Percentiles rank a stretch among this genome's conserved stretches.
Evolutionary conservation across 148 eudicot genomes (phyloP).

Genomic region (Heliosperma pusillum): DNA sequence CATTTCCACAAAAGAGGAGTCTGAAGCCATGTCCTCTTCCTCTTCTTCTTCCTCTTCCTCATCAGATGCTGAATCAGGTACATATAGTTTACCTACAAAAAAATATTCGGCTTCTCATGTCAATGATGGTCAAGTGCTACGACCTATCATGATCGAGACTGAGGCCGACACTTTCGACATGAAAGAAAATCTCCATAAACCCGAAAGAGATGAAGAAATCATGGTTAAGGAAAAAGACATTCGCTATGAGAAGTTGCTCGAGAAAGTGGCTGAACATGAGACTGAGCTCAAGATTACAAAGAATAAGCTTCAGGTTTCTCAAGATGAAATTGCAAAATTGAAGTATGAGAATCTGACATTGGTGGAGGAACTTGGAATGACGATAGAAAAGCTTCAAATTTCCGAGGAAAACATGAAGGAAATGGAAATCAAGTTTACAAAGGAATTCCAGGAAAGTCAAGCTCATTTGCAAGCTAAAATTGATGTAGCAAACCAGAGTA

Average conservation of each 20-base stretch:
- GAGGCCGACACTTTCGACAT: conserved; percentile 19
- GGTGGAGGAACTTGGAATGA: conserved; percentile 41
- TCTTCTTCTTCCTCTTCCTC: conserved; percentile 39
- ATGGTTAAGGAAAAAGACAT: conserved; percentile 26
- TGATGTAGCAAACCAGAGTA: conserved; percentile 32
- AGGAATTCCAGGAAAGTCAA: conserved; percentile 25
- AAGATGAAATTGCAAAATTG: conserved; percentile 52
- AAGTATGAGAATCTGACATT: conserved; percentile 39
- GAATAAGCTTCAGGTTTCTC: conserved; percentile 44
- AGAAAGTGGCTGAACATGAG: conserved; percentile 42
- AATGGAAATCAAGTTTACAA: conserved; percentile 26
- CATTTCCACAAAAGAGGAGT: conserved; percentile 43
- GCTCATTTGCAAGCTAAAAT: conserved; percentile 34
- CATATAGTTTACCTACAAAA: conserved; percentile 33
- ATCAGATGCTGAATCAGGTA: conserved; percentile 73
- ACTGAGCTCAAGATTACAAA: conserved; percentile 41
- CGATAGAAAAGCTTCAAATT: conserved; percentile 33
- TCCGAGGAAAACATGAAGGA: conserved; percentile 32
- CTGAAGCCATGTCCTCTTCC: conserved; percentile 40
- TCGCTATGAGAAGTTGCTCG: conserved; percentile 32
- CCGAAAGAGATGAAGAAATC: conserved; percentile 12
- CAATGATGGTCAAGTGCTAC: conserved; percentile 27
- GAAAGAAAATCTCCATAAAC: conserved; percentile 18
- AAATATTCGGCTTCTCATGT: conserved; percentile 24
- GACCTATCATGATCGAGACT: conserved; percentile 18